Evolutionary conservation across 2,329 filamentous ascomycete genomes (phyloP), one percentile per base, ranked within the genome.

Genomic region (Aspergillus flavus): DNA sequence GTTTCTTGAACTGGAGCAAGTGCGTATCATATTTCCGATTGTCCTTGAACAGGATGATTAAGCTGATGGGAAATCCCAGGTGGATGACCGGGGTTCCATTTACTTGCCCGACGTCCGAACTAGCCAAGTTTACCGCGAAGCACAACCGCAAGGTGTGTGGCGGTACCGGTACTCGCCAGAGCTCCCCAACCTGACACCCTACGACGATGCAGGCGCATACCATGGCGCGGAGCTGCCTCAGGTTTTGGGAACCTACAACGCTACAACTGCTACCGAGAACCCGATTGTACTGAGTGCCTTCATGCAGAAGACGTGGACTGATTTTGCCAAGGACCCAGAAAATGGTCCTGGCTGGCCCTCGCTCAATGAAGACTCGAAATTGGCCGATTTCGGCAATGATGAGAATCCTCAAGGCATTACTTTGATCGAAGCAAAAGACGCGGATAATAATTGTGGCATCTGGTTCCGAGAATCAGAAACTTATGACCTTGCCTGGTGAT

Each of bases 251-350:
- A 48, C 43, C 11, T 50, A 50, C 16, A 50, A 26, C 46, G 26
- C 10, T 28, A 19, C 21, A 1, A 14, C 11, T 36, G 41, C 41
- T 6, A 58, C 41, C 4, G 0, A 45, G 9, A 12, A 46, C 12
- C 34, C 34, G 14, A n/a, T 58, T 26, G 43, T 12, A 1, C 32
- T 58, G 41, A 58, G 56, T 28, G 11, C 10, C 21, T 58, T 34
- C 30, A 58, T 58, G 43, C 56, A 58, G 56, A 3, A 46, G 11
- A 34, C 30, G 10, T 50, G 56, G 56, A 32, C 56, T 21, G 16
- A 48, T 16, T 58, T 58, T 10, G 43, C 30, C 16, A 58, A 58
- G 43, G 30, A 58, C n/a, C 56, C 56, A 5, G 6, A 43, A 9
- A 32, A 34, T 26, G 56, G 41, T 14, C 56, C 43, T n/a, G 43